Conservation (phyloP, 495 filamentous ascomycete genomes). For the Talaromyces liani region DNA sequence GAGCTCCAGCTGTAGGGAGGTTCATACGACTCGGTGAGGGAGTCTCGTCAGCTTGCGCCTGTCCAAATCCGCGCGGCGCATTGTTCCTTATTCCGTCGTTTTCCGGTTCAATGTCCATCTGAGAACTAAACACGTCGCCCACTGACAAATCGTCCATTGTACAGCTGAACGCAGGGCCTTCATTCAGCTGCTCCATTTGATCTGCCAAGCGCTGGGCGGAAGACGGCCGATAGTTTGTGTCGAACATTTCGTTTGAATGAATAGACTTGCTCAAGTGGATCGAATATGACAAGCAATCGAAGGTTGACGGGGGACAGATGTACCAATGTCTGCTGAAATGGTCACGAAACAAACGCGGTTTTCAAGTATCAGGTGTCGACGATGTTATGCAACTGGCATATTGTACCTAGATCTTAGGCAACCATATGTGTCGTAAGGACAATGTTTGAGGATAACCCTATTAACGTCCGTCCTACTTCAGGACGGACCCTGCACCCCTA, state of each 20-base stretch:
- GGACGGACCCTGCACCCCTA: slow-evolving; percentile 52
- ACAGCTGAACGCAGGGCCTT: background rate
- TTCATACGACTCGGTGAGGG: slow-evolving; percentile 6
- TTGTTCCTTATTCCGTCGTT: slow-evolving; percentile 12
- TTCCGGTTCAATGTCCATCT: slow-evolving; percentile 26
- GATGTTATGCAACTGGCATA: background rate
- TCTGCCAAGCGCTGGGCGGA: slow-evolving; percentile 7
- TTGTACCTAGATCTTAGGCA: background rate
- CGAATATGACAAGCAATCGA: background rate
- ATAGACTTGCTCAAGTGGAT: background rate
- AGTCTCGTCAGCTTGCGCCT: background rate
- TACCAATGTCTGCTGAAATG: background rate
- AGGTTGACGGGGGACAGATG: background rate
- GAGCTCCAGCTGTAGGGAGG: slow-evolving; percentile 19
- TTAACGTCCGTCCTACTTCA: slow-evolving; percentile 55
- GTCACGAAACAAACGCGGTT: background rate
- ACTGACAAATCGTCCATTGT: slow-evolving; percentile 33
- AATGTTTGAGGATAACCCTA: slow-evolving; percentile 6
- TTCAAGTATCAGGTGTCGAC: background rate
- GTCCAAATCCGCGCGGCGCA: background rate
- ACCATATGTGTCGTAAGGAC: background rate
- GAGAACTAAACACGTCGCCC: slow-evolving; percentile 37
- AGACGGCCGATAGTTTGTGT: slow-evolving; percentile 2
- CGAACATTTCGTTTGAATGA: slow-evolving; percentile 1
- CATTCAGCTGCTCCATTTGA: slow-evolving; percentile 2